Base-by-base conservation (phyloP, 2,329 filamentous ascomycete species). In the Penicillium sp. region DNA sequence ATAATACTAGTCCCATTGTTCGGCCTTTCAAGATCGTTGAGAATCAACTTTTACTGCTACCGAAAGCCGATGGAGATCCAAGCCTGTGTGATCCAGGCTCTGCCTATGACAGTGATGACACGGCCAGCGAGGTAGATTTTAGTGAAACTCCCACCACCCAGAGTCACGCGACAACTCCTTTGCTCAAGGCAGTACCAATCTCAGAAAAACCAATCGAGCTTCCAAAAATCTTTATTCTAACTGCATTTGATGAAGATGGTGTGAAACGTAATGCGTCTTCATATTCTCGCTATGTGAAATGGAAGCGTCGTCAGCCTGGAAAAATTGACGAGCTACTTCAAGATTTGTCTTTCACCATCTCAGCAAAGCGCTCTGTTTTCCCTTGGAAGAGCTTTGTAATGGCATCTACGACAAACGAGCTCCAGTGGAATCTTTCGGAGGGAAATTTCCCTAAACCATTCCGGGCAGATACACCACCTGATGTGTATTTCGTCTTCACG, bases 401-500 rank as follows among this genome's bases (percentile, higher is more conserved):
- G 9, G 56, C 55, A 10, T 52, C 51, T 3, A 55, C 55, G 0
- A 21, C 34, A 8, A 56, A 55, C 26, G 50, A 62, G 8, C 52
- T 62, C 9, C 41, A 57, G 7, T 47, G 37, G 48, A 51, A 55
- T 34, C 30, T 66, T 3, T 51, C 54, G 0, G 59, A 60, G 37
- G 33, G 17, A 6, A 46, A 51, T 39, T 60, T 54, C 32, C 30
- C 45, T 3, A 54, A 55, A 10, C 49, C 54, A 7, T 24, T 52
- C 4, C 43, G 57, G 20, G 42, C 46, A 2, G 36, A 45, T 8
- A 23, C 24, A 29, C 21, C 42, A 7, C 50, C 55, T 1, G 51
- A 50, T 3, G 33, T 73, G 7, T 65, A 55, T 9, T 74, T 72
- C 46, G 61, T 73, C n/a, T 74, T 74, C 48, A 73, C 71, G 3